A percentile compares a stretch with the other conserved stretches of the same genome.
phyloP scores from a whole-genome alignment of 2,329 filamentous ascomycete genomes.

The Colletotrichum higginsianum region DNA sequence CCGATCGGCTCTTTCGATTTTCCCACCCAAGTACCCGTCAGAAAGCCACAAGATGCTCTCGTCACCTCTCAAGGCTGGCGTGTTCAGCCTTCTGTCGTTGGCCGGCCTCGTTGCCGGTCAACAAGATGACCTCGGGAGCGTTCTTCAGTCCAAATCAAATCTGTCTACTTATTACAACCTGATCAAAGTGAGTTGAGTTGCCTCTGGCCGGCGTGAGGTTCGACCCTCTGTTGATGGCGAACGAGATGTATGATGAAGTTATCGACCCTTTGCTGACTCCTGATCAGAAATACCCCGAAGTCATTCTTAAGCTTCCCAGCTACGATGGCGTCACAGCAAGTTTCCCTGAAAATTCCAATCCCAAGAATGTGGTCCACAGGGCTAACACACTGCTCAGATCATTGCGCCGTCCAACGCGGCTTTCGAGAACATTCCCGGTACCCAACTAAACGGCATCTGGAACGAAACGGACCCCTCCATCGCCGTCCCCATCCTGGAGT shows the following conservation, averaged over 20 bases:
- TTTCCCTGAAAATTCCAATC: not conserved
- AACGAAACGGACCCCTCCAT: slow-evolving; percentile 60
- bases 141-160: slow-evolving; percentile 57
- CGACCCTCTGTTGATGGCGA: too few species aligned
- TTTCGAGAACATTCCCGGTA: slow-evolving; percentile 69
- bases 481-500: slow-evolving; percentile 67
- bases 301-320: slow-evolving; percentile 60
- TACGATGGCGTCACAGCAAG: slow-evolving; percentile 61
- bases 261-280: not conserved
- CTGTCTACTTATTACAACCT: slow-evolving; percentile 61
- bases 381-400: slow-evolving; percentile 52
- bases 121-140: slow-evolving; percentile 55
- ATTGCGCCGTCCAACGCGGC: slow-evolving; percentile 72
- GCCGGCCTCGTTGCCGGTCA: slow-evolving; percentile 40
- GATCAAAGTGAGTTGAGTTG: slow-evolving; percentile 54
- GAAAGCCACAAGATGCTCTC: slow-evolving; percentile 10
- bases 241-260: not conserved
- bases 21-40: too few species aligned
- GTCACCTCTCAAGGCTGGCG: not conserved
- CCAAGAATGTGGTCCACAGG: not conserved
- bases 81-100: slow-evolving; percentile 5
- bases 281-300: slow-evolving; percentile 62
- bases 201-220: not conserved
- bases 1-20: too few species aligned
- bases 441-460: slow-evolving; percentile 64